A percentile compares a stretch with the other conserved stretches of the same genome.
These are phyloP conservation scores for Brasenia schreberi DNA, from an alignment of 164 flowering plant genomes.

Conservation along the genomic window DNA sequence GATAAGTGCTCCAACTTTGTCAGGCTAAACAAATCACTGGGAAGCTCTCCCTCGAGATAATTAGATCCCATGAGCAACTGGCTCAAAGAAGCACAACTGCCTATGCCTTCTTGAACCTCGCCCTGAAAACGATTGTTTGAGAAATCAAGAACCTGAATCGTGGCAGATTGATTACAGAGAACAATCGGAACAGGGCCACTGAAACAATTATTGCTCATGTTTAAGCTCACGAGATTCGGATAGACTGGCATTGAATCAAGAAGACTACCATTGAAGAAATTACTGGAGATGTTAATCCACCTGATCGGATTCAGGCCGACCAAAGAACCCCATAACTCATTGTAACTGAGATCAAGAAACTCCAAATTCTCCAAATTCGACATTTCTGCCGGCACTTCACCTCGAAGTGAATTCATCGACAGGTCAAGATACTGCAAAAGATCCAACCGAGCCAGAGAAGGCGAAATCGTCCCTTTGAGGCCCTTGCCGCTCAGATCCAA, in stretches of 20 bases:
- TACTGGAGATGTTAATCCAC: conserved; percentile 9
- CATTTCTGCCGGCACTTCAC: conserved; percentile 6
- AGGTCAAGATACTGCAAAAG: conserved; percentile 10
- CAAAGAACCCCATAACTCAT: conserved; percentile 5
- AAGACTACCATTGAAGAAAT: conserved; percentile 6
- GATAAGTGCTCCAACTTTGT: conserved; percentile 1
- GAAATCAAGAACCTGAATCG: conserved; percentile 10
- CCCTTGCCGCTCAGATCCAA: conserved; percentile 5
- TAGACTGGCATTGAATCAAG: conserved; percentile 5
- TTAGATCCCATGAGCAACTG: conserved; percentile 4
- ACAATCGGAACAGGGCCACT: conserved; percentile 4
- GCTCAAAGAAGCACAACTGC: not conserved
- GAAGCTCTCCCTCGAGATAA: conserved; percentile 1
- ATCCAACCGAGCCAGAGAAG: conserved; percentile 11
- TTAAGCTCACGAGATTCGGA: conserved; percentile 1
- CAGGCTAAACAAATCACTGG: conserved; percentile 6
- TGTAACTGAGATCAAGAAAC: conserved; percentile 14
- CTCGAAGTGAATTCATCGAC: conserved; percentile 10
- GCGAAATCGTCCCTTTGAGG: conserved; percentile 9
- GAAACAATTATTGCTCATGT: conserved; percentile 5
- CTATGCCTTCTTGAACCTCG: conserved; percentile 1
- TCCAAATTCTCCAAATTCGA: conserved; percentile 10
- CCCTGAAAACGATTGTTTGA: conserved; percentile 9
- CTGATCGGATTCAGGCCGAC: conserved; percentile 5
- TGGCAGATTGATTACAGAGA: conserved; percentile 4